A percentile compares a stretch with the other conserved stretches of the same genome.
phyloP scores from a whole-genome alignment of 352 stramenopile species.

The Globisporangium carolinianum region DNA sequence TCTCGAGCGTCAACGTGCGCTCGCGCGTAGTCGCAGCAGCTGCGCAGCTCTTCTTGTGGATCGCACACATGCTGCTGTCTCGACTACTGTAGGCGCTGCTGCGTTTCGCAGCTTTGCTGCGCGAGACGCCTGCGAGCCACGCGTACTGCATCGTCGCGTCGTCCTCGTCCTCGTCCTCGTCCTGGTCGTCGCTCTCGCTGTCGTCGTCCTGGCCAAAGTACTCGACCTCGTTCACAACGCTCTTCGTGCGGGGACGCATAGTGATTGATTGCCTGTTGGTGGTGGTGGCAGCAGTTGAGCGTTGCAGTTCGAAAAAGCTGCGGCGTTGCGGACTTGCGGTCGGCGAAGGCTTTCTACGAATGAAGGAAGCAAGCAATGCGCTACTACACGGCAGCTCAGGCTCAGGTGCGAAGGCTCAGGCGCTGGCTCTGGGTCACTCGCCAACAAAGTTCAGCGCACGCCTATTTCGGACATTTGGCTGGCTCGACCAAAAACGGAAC shows the following conservation, averaged over 20 bases:
- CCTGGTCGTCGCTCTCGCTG: slow-evolving; percentile 28
- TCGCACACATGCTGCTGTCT: slow-evolving; percentile 6
- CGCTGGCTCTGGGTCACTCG: no score
- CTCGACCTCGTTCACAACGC: slow-evolving; percentile 60
- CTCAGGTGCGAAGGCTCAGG: no score
- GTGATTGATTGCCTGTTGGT: not conserved
- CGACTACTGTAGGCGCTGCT: not conserved
- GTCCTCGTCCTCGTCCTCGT: slow-evolving; percentile 45
- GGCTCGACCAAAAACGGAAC: no score
- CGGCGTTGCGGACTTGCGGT: not conserved
- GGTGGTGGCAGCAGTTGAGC: not conserved
- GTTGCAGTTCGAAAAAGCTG: not conserved
- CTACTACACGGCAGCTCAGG: not conserved
- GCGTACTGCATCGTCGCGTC: slow-evolving; percentile 14
- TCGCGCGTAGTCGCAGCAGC: slow-evolving; percentile 28
- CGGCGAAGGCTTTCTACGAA: not conserved
- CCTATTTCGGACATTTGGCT: no score
- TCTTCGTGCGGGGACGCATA: slow-evolving; percentile 71
- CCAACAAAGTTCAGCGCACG: no score
- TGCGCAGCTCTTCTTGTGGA: slow-evolving; percentile 3
- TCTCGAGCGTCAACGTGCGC: slow-evolving; percentile 53
- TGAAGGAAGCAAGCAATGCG: not conserved
- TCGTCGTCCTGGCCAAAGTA: slow-evolving; percentile 62
- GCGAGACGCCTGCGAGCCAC: not conserved
- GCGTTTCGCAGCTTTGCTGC: slow-evolving; percentile 1